These are phyloP conservation scores for Trametes gibbosa DNA, from an alignment of 768 basidiomycete species.

Conservation along the genomic window DNA sequence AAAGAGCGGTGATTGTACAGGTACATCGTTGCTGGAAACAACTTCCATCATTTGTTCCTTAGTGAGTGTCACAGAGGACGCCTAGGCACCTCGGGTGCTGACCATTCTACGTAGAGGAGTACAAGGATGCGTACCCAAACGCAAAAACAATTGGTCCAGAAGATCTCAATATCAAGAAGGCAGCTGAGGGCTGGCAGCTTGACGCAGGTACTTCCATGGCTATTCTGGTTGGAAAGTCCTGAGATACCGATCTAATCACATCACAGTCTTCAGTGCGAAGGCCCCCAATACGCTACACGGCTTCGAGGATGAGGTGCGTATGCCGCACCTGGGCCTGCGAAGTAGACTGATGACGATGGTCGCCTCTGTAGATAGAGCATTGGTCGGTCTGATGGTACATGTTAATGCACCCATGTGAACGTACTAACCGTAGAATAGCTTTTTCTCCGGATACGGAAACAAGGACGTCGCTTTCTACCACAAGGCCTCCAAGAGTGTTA, in stretches of 20 bases:
- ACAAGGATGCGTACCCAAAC: slow-evolving; percentile 56
- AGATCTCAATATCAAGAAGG: slow-evolving; percentile 45
- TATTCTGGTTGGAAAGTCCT: too few relatives aligned
- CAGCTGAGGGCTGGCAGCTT: slow-evolving; percentile 47
- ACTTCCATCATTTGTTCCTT: slow-evolving; percentile 53
- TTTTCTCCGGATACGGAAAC: slow-evolving; percentile 62
- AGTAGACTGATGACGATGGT: neutral
- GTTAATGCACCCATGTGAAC: neutral
- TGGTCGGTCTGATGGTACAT: slow-evolving; percentile 1
- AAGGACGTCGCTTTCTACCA: slow-evolving; percentile 81
- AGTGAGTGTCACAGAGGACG: slow-evolving; percentile 29
- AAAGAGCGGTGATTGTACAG: slow-evolving; percentile 26
- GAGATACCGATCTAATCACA: neutral
- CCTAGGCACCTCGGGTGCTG: slow-evolving; percentile 22
- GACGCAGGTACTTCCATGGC: slow-evolving; percentile 47
- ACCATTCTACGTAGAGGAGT: slow-evolving; percentile 21
- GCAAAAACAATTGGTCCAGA: slow-evolving; percentile 68
- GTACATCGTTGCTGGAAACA: slow-evolving; percentile 53
- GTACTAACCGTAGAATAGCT: slow-evolving; percentile 33
- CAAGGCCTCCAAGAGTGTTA: slow-evolving; percentile 57
- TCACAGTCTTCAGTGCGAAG: slow-evolving; percentile 7
- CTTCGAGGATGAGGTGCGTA: slow-evolving; percentile 61
- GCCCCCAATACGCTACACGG: slow-evolving; percentile 56
- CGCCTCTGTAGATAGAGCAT: neutral
- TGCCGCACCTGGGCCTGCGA: neutral